Conservation (phyloP, 805 yeast genomes). For the Clavispora vitiphila region DNA sequence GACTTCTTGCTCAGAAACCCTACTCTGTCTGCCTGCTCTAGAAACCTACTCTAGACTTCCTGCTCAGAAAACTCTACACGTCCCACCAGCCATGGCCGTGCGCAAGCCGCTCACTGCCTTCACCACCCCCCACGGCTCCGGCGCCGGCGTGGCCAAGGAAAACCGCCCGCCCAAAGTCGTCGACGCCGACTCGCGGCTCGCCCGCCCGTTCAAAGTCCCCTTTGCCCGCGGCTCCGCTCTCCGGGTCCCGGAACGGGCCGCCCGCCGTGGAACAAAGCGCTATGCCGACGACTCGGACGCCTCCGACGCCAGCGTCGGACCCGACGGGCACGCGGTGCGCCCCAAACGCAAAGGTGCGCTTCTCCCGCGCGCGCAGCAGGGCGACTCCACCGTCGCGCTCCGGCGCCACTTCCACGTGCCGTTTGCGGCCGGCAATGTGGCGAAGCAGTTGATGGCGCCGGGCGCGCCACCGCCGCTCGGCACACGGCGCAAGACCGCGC, state of each 20-base stretch:
- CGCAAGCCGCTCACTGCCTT: slow-evolving; percentile 35
- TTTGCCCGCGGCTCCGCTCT: slow-evolving; percentile 25
- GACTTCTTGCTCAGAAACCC: too few species aligned
- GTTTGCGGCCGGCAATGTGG: slow-evolving; percentile 34
- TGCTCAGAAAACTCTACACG: too few species aligned
- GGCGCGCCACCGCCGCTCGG: slow-evolving; percentile 77
- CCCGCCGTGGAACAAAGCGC: slow-evolving; percentile 26
- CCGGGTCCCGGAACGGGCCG: slow-evolving; percentile 20
- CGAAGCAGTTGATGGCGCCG: slow-evolving; percentile 25
- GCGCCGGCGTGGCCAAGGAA: slow-evolving; percentile 59
- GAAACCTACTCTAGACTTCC: too few species aligned
- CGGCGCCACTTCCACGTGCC: slow-evolving; percentile 60
- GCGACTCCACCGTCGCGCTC: slow-evolving; percentile 28
- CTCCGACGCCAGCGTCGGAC: slow-evolving; percentile 27
- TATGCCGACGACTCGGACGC: slow-evolving; percentile 26
- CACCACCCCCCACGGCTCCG: slow-evolving; percentile 55
- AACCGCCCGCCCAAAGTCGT: slow-evolving; percentile 50
- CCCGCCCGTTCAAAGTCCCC: slow-evolving; percentile 69
- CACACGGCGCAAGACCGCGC: slow-evolving; percentile 58
- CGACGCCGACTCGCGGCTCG: slow-evolving; percentile 48
- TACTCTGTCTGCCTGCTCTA: too few species aligned
- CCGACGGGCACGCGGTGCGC: slow-evolving; percentile 23
- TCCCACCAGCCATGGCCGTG: slow-evolving; percentile 14
- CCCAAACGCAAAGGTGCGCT: slow-evolving; percentile 52
- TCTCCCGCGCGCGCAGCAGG: slow-evolving; percentile 46